Conservation (phyloP, 169 alveolate genomes). For the Eimeria necatrix region DNA sequence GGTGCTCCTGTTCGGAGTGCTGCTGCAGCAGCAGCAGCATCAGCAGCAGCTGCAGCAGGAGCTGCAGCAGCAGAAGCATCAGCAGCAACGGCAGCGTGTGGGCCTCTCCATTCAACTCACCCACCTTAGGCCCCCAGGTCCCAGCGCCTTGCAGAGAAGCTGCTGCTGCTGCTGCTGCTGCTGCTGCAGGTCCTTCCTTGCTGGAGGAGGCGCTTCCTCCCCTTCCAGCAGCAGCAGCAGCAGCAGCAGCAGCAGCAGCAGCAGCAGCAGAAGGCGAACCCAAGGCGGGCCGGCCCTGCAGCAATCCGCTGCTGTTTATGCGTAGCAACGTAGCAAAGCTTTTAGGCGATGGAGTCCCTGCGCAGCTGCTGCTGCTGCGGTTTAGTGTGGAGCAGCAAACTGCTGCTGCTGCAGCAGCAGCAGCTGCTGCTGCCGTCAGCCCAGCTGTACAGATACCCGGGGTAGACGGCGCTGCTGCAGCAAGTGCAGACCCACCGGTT, state of each 20-base stretch:
- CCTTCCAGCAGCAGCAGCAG: background rate
- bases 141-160: background rate
- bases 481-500: background rate
- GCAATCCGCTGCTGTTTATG: conserved; percentile 22
- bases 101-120: conserved; percentile 36
- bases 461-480: background rate
- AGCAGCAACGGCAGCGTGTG: conserved; percentile 35
- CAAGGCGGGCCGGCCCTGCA: background rate
- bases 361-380: conserved; percentile 66
- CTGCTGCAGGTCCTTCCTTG: background rate
- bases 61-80: too few relatives aligned
- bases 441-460: background rate
- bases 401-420: background rate
- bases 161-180: background rate
- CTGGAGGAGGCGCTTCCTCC: background rate
- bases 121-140: background rate
- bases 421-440: conserved; percentile 11
- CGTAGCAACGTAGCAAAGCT: conserved; percentile 37
- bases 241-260: background rate
- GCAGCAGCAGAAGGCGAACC: background rate
- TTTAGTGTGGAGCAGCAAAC: background rate
- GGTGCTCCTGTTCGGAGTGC: conserved; percentile 58
- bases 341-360: background rate
- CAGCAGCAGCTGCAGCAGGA: background rate
- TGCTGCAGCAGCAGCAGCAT: background rate